phyloP scores from a whole-genome alignment of 2,329 filamentous ascomycete genomes.

The Sordariomycetes sp. region DNA sequence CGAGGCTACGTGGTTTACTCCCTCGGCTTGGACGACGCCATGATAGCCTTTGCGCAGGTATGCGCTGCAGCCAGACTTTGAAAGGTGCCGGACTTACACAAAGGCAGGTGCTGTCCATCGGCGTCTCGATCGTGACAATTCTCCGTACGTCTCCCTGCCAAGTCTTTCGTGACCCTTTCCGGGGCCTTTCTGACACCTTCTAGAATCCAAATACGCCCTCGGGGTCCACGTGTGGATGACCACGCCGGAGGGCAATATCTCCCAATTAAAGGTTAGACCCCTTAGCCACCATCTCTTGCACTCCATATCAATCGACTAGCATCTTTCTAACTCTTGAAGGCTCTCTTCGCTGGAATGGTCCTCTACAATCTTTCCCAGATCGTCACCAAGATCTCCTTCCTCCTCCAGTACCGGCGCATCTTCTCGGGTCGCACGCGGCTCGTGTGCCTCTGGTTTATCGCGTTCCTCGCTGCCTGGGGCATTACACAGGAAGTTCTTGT shows the following conservation, averaged over 20 bases:
- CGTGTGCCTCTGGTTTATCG: constrained; percentile 16
- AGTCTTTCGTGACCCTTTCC: background rate
- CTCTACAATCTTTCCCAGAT: constrained; percentile 20
- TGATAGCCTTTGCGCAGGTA: constrained; percentile 14
- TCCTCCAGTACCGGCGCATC: constrained; percentile 21
- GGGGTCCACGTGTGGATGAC: constrained; percentile 15
- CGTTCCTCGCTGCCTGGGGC: constrained; percentile 16
- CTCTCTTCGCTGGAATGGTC: constrained; percentile 14
- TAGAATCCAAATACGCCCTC: constrained; percentile 14
- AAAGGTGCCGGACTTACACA: background rate
- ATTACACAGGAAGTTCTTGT: constrained; percentile 14
- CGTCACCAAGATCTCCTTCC: constrained; percentile 19
- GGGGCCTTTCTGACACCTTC: background rate
- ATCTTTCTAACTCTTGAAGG: background rate
- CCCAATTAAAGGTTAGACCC: constrained; percentile 15
- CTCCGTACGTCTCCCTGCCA: constrained; percentile 8
- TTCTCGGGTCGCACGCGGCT: constrained; percentile 13
- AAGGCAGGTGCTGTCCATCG: constrained; percentile 9
- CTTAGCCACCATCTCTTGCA: background rate
- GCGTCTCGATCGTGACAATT: constrained; percentile 12
- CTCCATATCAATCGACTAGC: background rate
- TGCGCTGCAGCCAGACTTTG: background rate
- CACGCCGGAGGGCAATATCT: constrained; percentile 6
- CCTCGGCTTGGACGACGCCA: constrained; percentile 15
- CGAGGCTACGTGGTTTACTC: constrained; percentile 12